Base-by-base conservation (phyloP, 2,329 filamentous ascomycete species). In the Ceratocystis variospora region DNA sequence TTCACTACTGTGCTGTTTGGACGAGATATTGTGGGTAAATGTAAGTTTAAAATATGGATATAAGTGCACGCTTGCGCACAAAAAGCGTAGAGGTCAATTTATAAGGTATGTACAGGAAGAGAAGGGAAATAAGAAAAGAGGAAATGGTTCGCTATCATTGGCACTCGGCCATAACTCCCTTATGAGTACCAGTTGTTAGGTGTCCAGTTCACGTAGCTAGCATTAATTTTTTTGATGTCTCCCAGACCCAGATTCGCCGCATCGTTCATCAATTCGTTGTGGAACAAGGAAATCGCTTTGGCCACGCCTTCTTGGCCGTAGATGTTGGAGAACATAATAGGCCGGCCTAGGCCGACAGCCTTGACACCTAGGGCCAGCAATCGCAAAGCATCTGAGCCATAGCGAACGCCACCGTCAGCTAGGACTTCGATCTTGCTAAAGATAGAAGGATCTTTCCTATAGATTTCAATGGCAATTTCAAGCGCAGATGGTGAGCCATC, bases 291-390 rank as follows among this genome's bases (percentile, higher is more conserved):
- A 59, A 77, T 73, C 37, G 72, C 77, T 72, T 75, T 77, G 70
- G 76, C 72, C 1, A 83, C 78, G 57, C 81, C 81, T 6, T 77
- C 76, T 61, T 74, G 72, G 5, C 81, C 81, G 68, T 77, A 83
- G 59, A 80, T 72, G 72, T 82, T 83, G 68, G 79, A 61, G 53
- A 68, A 68, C 67, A 68, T 66, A 4, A 67, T 53, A 8, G 79
- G 77, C 0, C 81, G 73, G 17, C 80, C 81, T 0, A 83, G 68
- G 15, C 80, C 75, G 5, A 79, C 77, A 12, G 76, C 76, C 69
- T 74, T 75, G 65, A 77, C 77, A 8, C 77, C 77, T 15, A 78
- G 74, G 1, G 76, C 73, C n/a, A 79, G 72, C 8, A 78, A 73
- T 69, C 77, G 76, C n/a, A 79, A 71, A 12, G 73, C 74, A 61